Conservation (phyloP, 2,329 filamentous ascomycete species). For the Nectriaceae sp. region DNA sequence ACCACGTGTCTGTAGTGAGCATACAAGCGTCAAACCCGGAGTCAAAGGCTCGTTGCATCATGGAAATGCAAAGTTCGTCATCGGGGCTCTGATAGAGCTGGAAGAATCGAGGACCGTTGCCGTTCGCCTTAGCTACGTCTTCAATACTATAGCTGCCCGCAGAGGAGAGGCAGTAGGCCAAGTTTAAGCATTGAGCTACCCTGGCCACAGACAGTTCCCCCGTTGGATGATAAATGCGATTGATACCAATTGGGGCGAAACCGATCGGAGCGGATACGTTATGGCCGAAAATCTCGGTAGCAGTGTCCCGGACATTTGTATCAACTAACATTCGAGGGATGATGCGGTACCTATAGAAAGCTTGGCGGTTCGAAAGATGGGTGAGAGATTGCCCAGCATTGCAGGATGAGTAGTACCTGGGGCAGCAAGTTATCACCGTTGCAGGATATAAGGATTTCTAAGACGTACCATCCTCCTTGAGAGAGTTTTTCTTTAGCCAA, state of each 20-base stretch:
- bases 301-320: neutral
- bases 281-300: neutral
- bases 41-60: neutral
- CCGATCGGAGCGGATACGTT: neutral
- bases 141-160: neutral
- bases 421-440: too few relatives aligned
- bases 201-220: neutral
- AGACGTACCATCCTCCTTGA: too few relatives aligned
- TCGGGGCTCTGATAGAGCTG: neutral
- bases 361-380: slow-evolving; percentile 1
- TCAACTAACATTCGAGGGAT: neutral
- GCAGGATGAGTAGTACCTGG: too few relatives aligned
- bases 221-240: neutral
- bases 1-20: too few relatives aligned
- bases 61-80: neutral
- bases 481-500: too few relatives aligned
- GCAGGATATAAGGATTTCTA: too few relatives aligned
- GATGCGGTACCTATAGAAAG: neutral
- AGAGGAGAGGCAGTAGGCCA: too few relatives aligned
- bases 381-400: too few relatives aligned
- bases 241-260: neutral
- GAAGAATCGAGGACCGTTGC: too few relatives aligned
- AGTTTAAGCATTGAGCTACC: too few relatives aligned
- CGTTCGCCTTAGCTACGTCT: neutral
- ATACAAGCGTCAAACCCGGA: too few relatives aligned